Evolutionary conservation across 2,329 filamentous ascomycete species (phyloP).

Genomic region (Trichoderma polysporum): DNA sequence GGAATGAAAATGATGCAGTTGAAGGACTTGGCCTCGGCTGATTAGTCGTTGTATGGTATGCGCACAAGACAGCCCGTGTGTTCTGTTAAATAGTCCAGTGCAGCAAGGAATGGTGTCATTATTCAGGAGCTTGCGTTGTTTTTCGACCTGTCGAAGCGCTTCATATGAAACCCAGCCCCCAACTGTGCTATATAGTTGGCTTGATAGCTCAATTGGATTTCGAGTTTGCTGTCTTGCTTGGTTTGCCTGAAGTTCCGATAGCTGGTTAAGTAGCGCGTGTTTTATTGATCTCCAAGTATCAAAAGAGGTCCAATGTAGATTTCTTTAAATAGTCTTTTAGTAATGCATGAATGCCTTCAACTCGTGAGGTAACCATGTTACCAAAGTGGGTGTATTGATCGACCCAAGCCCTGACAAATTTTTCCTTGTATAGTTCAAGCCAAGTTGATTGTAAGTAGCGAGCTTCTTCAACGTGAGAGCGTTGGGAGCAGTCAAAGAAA

Average conservation of each 20-base stretch:
- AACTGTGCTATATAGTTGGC: background rate
- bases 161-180: background rate
- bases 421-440: no score
- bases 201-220: background rate
- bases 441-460: no score
- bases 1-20: background rate
- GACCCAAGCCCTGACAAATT: no score
- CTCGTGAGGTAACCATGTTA: no score
- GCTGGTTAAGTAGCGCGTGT: background rate
- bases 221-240: background rate
- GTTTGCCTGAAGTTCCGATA: background rate
- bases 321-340: constrained; percentile 11
- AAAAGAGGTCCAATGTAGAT: background rate
- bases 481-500: no score
- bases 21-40: no score
- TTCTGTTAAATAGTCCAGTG: background rate
- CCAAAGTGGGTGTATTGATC: no score
- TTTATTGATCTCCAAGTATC: background rate
- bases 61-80: background rate
- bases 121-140: background rate
- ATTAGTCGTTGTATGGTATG: background rate
- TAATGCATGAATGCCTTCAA: background rate
- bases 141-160: background rate
- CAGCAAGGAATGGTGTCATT: background rate
- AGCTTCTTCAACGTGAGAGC: no score